Conservation (phyloP, 495 filamentous ascomycete species). For the Clohesyomyces aquaticus region DNA sequence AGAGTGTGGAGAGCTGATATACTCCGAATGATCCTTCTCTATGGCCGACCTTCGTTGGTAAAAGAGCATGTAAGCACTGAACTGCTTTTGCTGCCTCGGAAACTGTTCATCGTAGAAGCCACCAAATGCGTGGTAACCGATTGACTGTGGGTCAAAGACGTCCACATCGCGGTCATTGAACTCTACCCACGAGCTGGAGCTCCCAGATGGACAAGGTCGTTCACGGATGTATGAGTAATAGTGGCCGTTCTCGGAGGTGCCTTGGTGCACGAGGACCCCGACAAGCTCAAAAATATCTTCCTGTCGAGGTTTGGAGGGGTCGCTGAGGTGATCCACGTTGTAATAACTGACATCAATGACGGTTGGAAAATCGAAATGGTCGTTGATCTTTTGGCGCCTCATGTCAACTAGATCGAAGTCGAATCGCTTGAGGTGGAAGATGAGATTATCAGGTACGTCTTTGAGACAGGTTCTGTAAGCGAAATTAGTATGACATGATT, state of each 20-base stretch:
- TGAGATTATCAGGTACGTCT: conserved; percentile 90
- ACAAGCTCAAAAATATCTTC: conserved; percentile 88
- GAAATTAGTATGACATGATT: conserved; percentile 4
- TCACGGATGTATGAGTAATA: conserved; percentile 96
- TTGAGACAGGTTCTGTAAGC: conserved; percentile 76
- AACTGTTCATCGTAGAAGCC: conserved; percentile 59
- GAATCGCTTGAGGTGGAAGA: conserved; percentile 95
- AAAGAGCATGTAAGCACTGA: conserved; percentile 91
- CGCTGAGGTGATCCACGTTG: conserved; percentile 81
- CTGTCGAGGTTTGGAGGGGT: conserved; percentile 56
- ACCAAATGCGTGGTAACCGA: conserved; percentile 79
- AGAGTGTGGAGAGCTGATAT: conserved; percentile 38
- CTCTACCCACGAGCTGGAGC: conserved; percentile 72
- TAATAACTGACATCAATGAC: conserved; percentile 90
- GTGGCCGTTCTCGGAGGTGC: conserved; percentile 91
- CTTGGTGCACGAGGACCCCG: conserved; percentile 88
- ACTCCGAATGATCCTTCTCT: conserved; percentile 49
- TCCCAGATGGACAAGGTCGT: conserved; percentile 59
- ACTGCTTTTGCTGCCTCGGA: conserved; percentile 49
- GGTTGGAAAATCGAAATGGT: conserved; percentile 84
- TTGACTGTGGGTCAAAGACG: conserved; percentile 70
- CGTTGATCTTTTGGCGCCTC: conserved; percentile 91
- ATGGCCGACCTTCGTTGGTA: conserved; percentile 81
- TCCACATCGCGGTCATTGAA: conserved; percentile 89
- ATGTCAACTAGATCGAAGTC: conserved; percentile 89